These are phyloP conservation scores for Picochlorum costavermella DNA, from an alignment of 139 green algal genomes.

Conservation along the genomic window DNA sequence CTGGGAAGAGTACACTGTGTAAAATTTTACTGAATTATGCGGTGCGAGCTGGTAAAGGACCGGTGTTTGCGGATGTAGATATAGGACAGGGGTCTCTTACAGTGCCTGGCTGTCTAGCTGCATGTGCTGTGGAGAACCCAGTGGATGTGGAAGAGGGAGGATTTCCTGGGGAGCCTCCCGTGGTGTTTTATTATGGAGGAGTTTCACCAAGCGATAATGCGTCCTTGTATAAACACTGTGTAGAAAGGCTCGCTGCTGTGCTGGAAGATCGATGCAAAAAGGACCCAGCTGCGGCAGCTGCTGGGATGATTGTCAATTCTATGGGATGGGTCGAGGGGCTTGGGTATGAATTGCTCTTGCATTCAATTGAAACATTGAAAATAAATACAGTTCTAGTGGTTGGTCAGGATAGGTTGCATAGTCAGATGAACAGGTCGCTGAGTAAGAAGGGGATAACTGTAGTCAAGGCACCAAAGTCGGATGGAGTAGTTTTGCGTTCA, in stretches of 20 bases:
- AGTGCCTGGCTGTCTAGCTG: conserved; percentile 70
- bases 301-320: conserved; percentile 85
- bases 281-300: conserved; percentile 35
- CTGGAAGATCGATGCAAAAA: conserved; percentile 46
- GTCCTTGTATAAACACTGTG: conserved; percentile 64
- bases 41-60: conserved; percentile 52
- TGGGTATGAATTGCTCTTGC: conserved; percentile 84
- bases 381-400: conserved; percentile 81
- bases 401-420: conserved; percentile 76
- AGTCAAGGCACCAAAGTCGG: conserved; percentile 74
- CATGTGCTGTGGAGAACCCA: conserved; percentile 68
- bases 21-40: conserved; percentile 83
- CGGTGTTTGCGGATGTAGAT: conserved; percentile 81
- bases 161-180: conserved; percentile 49
- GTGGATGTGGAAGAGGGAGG: conserved; percentile 63
- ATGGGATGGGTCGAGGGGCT: conserved; percentile 87
- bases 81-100: conserved; percentile 82
- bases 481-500: conserved; percentile 68
- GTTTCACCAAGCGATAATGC: conserved; percentile 51
- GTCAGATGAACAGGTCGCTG: conserved; percentile 47
- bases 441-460: conserved; percentile 18
- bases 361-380: conserved; percentile 55
- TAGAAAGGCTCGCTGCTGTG: conserved; percentile 63
- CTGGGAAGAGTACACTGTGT: conserved; percentile 76
- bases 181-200: conserved; percentile 86